Evolutionary conservation across 2,329 filamentous ascomycete genomes (phyloP).

Genomic region (Hortaea sp.): DNA sequence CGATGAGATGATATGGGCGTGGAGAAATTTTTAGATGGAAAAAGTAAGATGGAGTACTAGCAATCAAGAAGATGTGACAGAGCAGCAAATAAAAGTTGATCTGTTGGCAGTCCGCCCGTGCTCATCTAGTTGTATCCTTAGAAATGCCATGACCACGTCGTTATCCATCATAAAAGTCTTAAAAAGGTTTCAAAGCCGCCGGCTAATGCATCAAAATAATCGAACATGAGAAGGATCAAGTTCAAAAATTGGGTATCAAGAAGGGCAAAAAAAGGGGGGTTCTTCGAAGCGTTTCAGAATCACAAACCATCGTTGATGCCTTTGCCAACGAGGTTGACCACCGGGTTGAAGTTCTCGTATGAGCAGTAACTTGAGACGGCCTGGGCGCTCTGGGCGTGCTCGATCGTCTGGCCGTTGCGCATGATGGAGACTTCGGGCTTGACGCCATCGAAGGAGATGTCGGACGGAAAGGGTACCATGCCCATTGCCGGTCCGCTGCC

Average conservation of each 20-base stretch:
- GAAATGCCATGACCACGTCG: background rate
- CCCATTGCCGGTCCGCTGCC: slow-evolving; percentile 20
- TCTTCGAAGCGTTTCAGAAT: background rate
- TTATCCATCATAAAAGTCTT: background rate
- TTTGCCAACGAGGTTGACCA: slow-evolving; percentile 25
- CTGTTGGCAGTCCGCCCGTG: background rate
- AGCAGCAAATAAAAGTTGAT: background rate
- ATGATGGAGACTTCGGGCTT: slow-evolving; percentile 24
- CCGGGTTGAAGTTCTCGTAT: slow-evolving; percentile 28
- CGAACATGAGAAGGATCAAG: slow-evolving; percentile 2
- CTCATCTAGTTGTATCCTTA: background rate
- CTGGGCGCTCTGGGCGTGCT: slow-evolving; percentile 16
- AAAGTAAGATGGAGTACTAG: background rate
- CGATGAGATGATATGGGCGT: background rate
- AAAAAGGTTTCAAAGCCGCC: background rate
- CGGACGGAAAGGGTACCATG: slow-evolving; percentile 24
- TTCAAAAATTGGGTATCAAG: slow-evolving; percentile 8
- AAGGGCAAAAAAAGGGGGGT: background rate
- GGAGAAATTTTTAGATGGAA: background rate
- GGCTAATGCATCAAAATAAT: slow-evolving; percentile 7
- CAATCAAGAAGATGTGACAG: background rate
- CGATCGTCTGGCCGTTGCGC: slow-evolving; percentile 18
- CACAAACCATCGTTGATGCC: slow-evolving; percentile 11
- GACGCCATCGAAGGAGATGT: slow-evolving; percentile 17
- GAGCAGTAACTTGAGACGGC: slow-evolving; percentile 20